Percentiles rank a stretch among this genome's conserved stretches.
Evolutionary conservation across 2,329 filamentous ascomycete genomes (phyloP).

Genomic region (Orbilia blumenaviensis): DNA sequence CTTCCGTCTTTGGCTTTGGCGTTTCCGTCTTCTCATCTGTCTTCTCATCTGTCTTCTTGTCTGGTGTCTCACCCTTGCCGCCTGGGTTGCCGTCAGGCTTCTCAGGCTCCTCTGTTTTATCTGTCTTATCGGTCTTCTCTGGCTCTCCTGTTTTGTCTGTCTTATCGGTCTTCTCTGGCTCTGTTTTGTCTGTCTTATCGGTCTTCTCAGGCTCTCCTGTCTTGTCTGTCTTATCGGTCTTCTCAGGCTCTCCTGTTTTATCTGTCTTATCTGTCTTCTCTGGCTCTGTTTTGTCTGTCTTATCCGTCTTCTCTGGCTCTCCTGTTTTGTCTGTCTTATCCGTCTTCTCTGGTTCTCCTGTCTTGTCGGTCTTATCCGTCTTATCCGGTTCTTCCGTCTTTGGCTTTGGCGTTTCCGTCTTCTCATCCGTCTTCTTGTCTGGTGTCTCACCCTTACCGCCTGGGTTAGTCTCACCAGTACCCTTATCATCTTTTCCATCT

Average conservation of each 20-base stretch:
- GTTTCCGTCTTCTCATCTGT: too few species aligned
- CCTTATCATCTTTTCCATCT: neutral
- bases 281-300: neutral
- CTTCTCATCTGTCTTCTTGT: too few species aligned
- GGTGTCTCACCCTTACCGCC: too few species aligned
- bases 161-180: neutral
- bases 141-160: neutral
- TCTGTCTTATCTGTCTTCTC: neutral
- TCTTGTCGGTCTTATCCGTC: too few species aligned
- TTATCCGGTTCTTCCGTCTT: too few species aligned
- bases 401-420: too few species aligned
- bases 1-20: too few species aligned
- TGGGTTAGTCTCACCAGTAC: too few species aligned
- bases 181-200: neutral
- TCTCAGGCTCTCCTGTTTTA: neutral
- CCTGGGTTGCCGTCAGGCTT: neutral
- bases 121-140: neutral
- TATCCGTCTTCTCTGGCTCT: neutral
- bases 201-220: neutral
- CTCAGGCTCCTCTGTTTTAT: neutral
- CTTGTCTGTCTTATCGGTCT: neutral
- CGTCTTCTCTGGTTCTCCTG: too few species aligned
- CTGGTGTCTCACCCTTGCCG: too few species aligned
- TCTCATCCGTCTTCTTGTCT: too few species aligned
- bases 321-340: too few species aligned